These are phyloP conservation scores for Thelephora terrestris DNA, from an alignment of 1,284 basidiomycete species.

Conservation along the genomic window DNA sequence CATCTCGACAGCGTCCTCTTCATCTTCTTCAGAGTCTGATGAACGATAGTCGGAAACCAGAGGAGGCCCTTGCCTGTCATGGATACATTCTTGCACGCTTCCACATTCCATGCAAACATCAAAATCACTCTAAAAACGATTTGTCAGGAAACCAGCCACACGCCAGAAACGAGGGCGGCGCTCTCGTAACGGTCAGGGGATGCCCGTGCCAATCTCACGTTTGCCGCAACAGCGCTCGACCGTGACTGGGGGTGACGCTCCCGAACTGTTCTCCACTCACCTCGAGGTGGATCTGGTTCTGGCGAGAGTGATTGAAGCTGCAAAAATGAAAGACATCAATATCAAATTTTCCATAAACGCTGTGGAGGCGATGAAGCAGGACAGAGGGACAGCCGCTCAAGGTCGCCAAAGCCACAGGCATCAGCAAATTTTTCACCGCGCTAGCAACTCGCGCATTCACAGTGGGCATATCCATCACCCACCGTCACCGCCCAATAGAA, in stretches of 20 bases:
- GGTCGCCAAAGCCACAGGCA: too few species aligned
- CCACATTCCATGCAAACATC: conserved; percentile 80
- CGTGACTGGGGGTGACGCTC: not conserved
- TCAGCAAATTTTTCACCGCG: not conserved
- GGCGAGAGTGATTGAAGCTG: conserved; percentile 76
- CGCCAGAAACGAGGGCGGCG: too few species aligned
- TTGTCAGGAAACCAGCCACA: too few species aligned
- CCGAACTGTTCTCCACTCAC: conserved; percentile 26
- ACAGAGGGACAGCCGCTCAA: not conserved
- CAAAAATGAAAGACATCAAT: conserved; percentile 1
- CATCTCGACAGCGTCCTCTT: conserved; percentile 45
- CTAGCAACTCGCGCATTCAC: not conserved
- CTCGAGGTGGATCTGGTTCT: conserved; percentile 72
- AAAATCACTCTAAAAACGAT: conserved; percentile 54
- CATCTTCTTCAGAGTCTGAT: conserved; percentile 10
- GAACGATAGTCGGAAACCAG: conserved; percentile 11
- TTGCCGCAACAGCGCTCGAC: not conserved
- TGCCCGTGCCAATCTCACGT: not conserved
- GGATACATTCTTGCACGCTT: conserved; percentile 58
- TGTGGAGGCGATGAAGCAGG: not conserved
- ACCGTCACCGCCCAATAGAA: not conserved
- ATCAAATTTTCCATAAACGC: not conserved
- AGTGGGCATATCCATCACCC: not conserved
- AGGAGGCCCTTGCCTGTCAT: conserved; percentile 41
- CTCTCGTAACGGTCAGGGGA: too few species aligned